Evolutionary conservation across 2,329 filamentous ascomycete genomes (phyloP).

Genomic region (Trichoderma simmonsii): DNA sequence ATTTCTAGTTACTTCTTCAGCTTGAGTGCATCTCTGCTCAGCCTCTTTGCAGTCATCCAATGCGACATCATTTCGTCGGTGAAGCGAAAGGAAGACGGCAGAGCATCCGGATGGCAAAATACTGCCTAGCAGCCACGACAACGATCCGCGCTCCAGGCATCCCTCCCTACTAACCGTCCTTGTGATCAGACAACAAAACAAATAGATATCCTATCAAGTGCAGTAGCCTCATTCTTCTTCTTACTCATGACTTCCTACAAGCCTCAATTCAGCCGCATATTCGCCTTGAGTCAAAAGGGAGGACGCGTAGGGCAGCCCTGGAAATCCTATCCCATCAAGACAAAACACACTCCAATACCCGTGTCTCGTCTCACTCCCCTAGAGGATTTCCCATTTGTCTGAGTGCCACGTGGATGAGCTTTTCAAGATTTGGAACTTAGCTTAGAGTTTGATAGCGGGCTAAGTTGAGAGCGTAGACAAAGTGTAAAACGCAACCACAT

Average conservation of each 20-base stretch:
- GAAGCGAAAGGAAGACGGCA: neutral
- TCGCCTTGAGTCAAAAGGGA: neutral
- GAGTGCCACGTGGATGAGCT: neutral
- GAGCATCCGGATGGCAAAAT: neutral
- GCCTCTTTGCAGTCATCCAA: neutral
- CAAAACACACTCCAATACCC: neutral
- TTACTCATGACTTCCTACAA: neutral
- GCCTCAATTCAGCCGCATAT: neutral
- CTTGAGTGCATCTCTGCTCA: neutral
- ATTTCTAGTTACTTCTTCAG: too few relatives aligned
- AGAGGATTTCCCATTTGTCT: neutral
- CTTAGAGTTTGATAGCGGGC: neutral
- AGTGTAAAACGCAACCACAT: neutral
- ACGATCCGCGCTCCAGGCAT: neutral
- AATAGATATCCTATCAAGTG: neutral
- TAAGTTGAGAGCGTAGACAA: neutral
- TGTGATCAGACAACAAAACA: neutral
- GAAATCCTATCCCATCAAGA: neutral
- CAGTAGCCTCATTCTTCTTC: neutral
- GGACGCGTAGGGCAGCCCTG: neutral
- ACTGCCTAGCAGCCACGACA: neutral
- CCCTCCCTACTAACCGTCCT: neutral
- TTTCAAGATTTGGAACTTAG: neutral
- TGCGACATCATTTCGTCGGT: neutral
- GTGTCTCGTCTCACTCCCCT: neutral